Conservation (phyloP, 108 stramenopile genomes). For the Bacterosira constricta region DNA sequence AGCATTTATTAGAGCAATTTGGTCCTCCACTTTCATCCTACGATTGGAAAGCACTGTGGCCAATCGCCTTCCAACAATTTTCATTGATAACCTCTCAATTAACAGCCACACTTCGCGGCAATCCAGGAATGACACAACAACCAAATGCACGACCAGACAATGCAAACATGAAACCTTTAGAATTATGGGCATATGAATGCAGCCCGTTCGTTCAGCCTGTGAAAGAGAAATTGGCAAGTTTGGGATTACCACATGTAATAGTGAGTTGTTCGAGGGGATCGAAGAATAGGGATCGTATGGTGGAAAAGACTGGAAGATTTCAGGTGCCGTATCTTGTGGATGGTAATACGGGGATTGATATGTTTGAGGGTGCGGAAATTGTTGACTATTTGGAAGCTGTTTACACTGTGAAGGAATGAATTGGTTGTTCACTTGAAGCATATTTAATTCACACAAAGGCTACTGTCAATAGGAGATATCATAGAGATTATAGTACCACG, state of each 20-base stretch:
- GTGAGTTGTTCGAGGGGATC: constrained; percentile 84
- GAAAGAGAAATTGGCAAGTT: constrained; percentile 66
- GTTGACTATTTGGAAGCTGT: constrained; percentile 81
- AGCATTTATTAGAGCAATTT: constrained; percentile 80
- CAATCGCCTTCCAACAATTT: constrained; percentile 66
- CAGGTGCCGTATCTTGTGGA: constrained; percentile 89
- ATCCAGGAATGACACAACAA: constrained; percentile 56
- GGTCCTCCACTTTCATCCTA: constrained; percentile 64
- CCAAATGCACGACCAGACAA: constrained; percentile 75
- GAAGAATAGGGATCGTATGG: constrained; percentile 74
- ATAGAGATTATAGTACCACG: background rate
- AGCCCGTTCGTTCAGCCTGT: constrained; percentile 83
- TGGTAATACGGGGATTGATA: constrained; percentile 83
- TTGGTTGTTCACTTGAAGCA: background rate
- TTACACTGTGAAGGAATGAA: constrained; percentile 58
- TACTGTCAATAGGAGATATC: background rate
- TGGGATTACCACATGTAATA: constrained; percentile 82
- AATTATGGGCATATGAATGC: constrained; percentile 88
- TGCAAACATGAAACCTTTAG: constrained; percentile 69
- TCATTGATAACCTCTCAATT: constrained; percentile 57
- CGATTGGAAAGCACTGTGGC: constrained; percentile 73
- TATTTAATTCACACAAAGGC: background rate
- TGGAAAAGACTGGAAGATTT: constrained; percentile 78
- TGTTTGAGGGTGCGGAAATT: constrained; percentile 85
- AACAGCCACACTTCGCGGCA: constrained; percentile 51